A percentile compares a stretch with the other conserved stretches of the same genome.
Evolutionary conservation across 768 basidiomycete species (phyloP).

Genomic region (Bullera alba): DNA sequence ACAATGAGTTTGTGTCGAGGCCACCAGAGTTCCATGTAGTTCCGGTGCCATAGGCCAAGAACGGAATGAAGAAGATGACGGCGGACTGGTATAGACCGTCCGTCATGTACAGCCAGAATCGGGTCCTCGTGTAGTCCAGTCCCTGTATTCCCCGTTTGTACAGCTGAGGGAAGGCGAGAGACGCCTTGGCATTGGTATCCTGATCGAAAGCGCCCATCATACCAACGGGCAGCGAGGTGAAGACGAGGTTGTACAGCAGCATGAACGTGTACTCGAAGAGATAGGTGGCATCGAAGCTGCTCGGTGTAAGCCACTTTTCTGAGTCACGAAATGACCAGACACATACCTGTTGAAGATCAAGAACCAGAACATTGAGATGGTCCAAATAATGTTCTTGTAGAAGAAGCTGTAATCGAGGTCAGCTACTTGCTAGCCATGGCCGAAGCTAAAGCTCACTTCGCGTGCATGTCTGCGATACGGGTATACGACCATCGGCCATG

Average conservation of each 20-base stretch:
- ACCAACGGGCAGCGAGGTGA: slow-evolving; percentile 89
- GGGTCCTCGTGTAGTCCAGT: slow-evolving; percentile 79
- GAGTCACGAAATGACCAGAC: background rate
- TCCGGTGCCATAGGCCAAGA: slow-evolving; percentile 52
- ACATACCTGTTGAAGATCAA: slow-evolving; percentile 75
- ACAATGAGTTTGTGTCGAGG: slow-evolving; percentile 65
- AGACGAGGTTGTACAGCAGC: slow-evolving; percentile 80
- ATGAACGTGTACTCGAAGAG: slow-evolving; percentile 93
- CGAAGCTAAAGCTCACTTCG: slow-evolving; percentile 28
- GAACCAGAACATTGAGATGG: slow-evolving; percentile 74
- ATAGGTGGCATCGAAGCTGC: slow-evolving; percentile 87
- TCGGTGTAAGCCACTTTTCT: background rate
- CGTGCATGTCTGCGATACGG: slow-evolving; percentile 81
- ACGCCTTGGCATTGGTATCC: slow-evolving; percentile 82
- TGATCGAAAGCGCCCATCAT: slow-evolving; percentile 92
- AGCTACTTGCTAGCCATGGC: no score
- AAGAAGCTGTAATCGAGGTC: slow-evolving; percentile 65
- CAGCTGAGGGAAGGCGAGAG: slow-evolving; percentile 88
- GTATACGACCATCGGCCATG: slow-evolving; percentile 98
- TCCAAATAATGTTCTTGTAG: slow-evolving; percentile 69
- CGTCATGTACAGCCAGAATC: slow-evolving; percentile 92
- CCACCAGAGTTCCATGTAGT: slow-evolving; percentile 64
- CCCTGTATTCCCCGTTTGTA: slow-evolving; percentile 91
- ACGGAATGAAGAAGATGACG: slow-evolving; percentile 81
- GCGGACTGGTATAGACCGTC: slow-evolving; percentile 91